A percentile compares a stretch with the other conserved stretches of the same genome.
These are phyloP conservation scores for Paraphaeosphaeria sporulosa DNA, from an alignment of 2,329 filamentous ascomycete species.

Conservation along the genomic window DNA sequence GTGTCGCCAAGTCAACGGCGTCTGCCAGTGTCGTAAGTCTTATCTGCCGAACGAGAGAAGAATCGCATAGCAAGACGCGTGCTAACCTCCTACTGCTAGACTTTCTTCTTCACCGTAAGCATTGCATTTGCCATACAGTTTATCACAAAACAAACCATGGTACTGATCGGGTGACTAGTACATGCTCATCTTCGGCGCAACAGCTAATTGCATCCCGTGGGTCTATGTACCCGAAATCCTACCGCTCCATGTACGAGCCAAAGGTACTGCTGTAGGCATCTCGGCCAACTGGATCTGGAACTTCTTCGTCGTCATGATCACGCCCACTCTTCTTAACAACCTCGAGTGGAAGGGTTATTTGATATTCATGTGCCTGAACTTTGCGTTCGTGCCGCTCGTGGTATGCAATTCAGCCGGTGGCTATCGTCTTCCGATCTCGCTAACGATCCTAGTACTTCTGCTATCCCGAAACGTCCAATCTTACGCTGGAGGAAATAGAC, in stretches of 20 bases:
- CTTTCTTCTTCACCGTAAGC: constrained; percentile 58
- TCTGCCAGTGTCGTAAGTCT: constrained; percentile 51
- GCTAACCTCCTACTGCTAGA: constrained; percentile 3
- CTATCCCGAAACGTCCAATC: constrained; percentile 46
- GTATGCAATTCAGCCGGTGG: constrained; percentile 20
- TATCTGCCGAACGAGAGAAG: not conserved
- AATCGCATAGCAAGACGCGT: not conserved
- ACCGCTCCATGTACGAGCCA: constrained; percentile 58
- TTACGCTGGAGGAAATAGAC: constrained; percentile 48
- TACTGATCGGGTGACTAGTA: constrained; percentile 20
- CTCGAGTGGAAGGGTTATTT: constrained; percentile 61
- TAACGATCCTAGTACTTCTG: constrained; percentile 50
- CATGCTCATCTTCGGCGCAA: constrained; percentile 36
- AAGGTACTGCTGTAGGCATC: constrained; percentile 60
- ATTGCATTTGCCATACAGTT: not conserved
- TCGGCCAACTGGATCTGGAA: constrained; percentile 60
- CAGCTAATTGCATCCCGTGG: constrained; percentile 54
- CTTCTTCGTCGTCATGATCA: constrained; percentile 63
- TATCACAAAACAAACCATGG: not conserved
- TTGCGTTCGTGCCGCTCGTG: constrained; percentile 55
- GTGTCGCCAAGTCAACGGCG: constrained; percentile 51
- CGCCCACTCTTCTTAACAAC: constrained; percentile 57
- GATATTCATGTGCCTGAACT: constrained; percentile 61
- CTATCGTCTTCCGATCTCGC: not conserved
- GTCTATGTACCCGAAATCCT: constrained; percentile 61